Base-by-base conservation (phyloP, 441 rosid genomes). In the Theobroma grandiflorum region DNA sequence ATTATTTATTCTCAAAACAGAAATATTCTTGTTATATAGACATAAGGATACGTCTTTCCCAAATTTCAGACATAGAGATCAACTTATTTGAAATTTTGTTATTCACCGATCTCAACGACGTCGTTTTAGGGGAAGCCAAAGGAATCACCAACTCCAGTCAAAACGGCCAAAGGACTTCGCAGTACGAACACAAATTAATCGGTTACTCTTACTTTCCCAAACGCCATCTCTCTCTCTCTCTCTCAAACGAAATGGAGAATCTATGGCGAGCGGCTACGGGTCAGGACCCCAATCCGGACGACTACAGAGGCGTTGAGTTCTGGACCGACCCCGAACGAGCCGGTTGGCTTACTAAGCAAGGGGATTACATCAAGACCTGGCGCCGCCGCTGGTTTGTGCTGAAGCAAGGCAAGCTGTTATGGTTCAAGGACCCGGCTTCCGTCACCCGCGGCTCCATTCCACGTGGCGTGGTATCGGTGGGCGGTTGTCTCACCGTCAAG, bases 361-460 rank as follows among this genome's bases (percentile, higher is more conserved):
- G 96, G 71, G 96, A 92, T 61, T 92, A 92, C 86, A 87, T 90
- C 78, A 88, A 82, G 81, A 90, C 92, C 55, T 92, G 96, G 96
- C 93, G 96, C 18, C 88, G 94, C 42, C 96, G 96, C 70, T 92
- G 96, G 96, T 92, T 90, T 78, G 86, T 92, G 5, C 83, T 92
- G 76, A 92, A 92, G 73, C 90, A 87, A 80, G 93, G 96, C 43
- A 92, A 89, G 88, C 91, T 92, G 33, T 84, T 92, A 14, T 92
- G 96, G 96, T 92, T 92, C 82, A 90, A 88, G 67, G 93, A 92
- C 35, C 82, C 86, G 40, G 8, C 82, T 62, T 18, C 70, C 83
- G 89, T 86, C 79, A 76, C 62, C 10, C 93, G 86, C 15, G 80
- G 80, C 77, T 86, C 96, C 61, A 78, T 45, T 11, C 96, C 96